Evolutionary conservation across 805 yeast genomes (phyloP), one percentile per base, ranked within the genome.

Genomic region (Kregervanrija fluxuum): DNA sequence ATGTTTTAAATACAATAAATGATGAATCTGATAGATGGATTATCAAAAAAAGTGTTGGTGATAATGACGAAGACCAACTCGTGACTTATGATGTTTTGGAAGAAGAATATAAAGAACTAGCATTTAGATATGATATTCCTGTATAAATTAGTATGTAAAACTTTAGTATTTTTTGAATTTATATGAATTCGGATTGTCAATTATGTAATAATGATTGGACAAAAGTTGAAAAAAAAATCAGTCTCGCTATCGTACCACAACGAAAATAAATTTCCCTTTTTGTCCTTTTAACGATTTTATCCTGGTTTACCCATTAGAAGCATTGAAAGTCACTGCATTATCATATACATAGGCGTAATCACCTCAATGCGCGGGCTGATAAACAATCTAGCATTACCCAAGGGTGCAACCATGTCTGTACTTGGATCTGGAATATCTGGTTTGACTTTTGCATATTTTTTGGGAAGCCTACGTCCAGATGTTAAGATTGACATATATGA

Each of bases 401-500:
- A 38, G 13, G 61, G 61, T 40, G 70, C 77, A 1, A 46, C 38
- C 15, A 80, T 89, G 2, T 89, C 85, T 0, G 85, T 90, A 0
- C 57, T 89, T 1, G 99, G 99, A 0, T 82, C 85, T 1, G 99
- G 99, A 0, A 75, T 91, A 2, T 84, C 96, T 0, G 97, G 97
- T 0, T 68, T 93, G 3, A 68, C 88, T 2, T 85, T 75, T 56
- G 77, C 84, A 1, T 84, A 82, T 54, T 85, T 82, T 55, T 67
- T 89, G 11, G 69, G 73, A 33, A 75, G 74, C 44, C 60, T 87
- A n/a, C 70, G 95, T 41, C 96, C 96, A 0, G 96, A 89, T 60
- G 54, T 86, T 14, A 62, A 66, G 4, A 72, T 91, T 38, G 75
- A 76, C 1, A 56, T 91, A 0, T 75, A 73, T 46, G 98, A 91